Evolutionary conservation across 2,329 filamentous ascomycete species (phyloP), one percentile per base, ranked within the genome.

Genomic region (Stagonosporopsis cucurbitacearum): DNA sequence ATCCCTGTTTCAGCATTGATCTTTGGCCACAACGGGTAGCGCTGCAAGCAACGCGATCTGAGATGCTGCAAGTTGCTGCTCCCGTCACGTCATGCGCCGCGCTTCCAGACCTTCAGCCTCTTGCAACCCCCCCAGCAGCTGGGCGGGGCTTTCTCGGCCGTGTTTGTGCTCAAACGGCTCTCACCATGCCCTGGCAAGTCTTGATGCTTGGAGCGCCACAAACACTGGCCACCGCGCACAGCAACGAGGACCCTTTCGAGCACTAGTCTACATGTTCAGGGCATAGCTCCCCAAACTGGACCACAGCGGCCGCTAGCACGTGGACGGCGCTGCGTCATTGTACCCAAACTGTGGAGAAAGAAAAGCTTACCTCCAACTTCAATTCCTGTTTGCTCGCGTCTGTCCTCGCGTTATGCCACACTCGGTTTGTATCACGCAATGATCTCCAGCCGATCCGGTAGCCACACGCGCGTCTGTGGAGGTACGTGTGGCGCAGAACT

Each of bases 281-380:
- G 53, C 42, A 35, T 37, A 57, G 62, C 59, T 19, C 43, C 44
- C 60, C 37, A 40, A 8, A 48, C 58, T 40, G 49, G 57, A 48
- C 41, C 19, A 41, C 58, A 50, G 57, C 51, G 61, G 60, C 44
- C 54, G 23, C 30, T 46, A 59, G 63, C 62, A 63, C 57, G 57
- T 54, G 57, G 56, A 52, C 40, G 39, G 44, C 43, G 50, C 56
- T 69, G 67, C 70, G 68, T 72, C 70, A 72, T 70, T 62, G 26
- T 46, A 33, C 47, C 56, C 49, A 30, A 57, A 50, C 56, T 61
- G 65, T 64, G 64, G 66, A 57, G 59, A 59, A 58, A 19, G 4
- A 40, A 58, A 68, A 67, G 65, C 66, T 69, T 68, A 65, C 57
- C 57, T 56, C 55, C 52, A 37, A 53, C 57, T 55, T 53, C 57